Percentiles rank a stretch among this genome's conserved stretches.
These are phyloP conservation scores for Pleurotus sapidus DNA, from an alignment of 768 basidiomycete species.

Conservation along the genomic window DNA sequence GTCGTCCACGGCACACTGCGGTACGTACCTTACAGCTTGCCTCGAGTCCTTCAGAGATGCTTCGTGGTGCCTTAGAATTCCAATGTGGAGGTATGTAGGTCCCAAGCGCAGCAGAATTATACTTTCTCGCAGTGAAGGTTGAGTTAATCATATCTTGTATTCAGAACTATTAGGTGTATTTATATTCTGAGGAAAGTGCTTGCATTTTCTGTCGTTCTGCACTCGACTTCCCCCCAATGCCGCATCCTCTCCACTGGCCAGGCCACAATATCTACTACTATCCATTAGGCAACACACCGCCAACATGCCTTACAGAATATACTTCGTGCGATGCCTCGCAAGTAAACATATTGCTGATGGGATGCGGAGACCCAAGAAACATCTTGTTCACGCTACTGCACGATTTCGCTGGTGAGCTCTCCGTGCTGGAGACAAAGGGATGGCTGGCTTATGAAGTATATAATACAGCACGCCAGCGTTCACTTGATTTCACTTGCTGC, in stretches of 20 bases:
- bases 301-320: slow-evolving; percentile 38
- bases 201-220: no score
- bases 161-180: no score
- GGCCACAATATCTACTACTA: slow-evolving; percentile 39
- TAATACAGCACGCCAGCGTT: slow-evolving; percentile 10
- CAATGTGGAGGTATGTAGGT: no score
- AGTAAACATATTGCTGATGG: slow-evolving; percentile 39
- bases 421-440: neutral
- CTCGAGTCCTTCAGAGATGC: no score
- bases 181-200: no score
- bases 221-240: slow-evolving; percentile 28
- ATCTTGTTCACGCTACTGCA: slow-evolving; percentile 38
- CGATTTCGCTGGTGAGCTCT: slow-evolving; percentile 11
- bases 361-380: slow-evolving; percentile 47
- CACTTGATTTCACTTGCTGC: slow-evolving; percentile 36
- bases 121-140: no score
- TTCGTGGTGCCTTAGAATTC: no score
- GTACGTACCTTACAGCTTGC: no score
- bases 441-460: slow-evolving; percentile 12
- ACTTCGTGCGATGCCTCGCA: slow-evolving; percentile 34
- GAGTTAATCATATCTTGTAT: no score
- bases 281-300: slow-evolving; percentile 48
- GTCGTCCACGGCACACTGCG: no score
- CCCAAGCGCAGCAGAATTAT: no score
- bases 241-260: slow-evolving; percentile 34